Evolutionary conservation across 2,329 filamentous ascomycete species (phyloP).

Genomic region (Hypoxylon sp.): DNA sequence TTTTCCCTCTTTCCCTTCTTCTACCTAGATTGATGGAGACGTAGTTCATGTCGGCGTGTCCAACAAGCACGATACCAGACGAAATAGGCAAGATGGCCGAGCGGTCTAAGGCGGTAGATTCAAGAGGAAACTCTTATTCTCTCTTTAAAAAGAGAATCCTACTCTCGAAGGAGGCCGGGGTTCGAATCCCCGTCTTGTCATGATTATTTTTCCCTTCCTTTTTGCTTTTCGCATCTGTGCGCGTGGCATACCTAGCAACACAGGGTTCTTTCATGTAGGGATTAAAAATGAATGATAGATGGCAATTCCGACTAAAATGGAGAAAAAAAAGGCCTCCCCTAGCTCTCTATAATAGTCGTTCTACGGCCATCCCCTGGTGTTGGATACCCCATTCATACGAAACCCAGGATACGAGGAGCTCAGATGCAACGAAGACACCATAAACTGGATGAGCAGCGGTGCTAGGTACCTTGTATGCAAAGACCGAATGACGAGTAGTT

Average conservation of each 20-base stretch:
- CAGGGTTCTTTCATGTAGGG: not conserved
- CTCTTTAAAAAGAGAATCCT: slow-evolving; percentile 29
- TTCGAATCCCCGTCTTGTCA: slow-evolving; percentile 43
- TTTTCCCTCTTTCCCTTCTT: not conserved
- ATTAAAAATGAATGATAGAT: too few relatives aligned
- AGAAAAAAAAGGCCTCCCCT: too few relatives aligned
- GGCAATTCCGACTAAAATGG: too few relatives aligned
- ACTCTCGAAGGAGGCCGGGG: slow-evolving; percentile 41
- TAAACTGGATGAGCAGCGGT: not conserved
- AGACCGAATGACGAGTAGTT: not conserved
- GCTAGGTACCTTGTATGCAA: not conserved
- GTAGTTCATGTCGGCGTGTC: slow-evolving; percentile 1
- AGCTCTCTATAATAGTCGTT: not conserved
- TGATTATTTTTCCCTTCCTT: slow-evolving; percentile 5
- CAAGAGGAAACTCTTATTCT: slow-evolving; percentile 26
- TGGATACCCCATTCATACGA: not conserved
- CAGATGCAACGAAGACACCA: not conserved
- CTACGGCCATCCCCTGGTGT: not conserved
- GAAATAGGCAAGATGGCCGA: slow-evolving; percentile 39
- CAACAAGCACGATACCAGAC: not conserved
- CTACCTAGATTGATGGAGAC: not conserved
- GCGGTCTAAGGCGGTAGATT: slow-evolving; percentile 44
- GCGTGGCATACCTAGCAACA: not conserved
- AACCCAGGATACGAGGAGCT: not conserved
- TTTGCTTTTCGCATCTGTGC: not conserved